Conservation (phyloP, 192 early-diverging fungal species). For the Paraglomus brasilianum region DNA sequence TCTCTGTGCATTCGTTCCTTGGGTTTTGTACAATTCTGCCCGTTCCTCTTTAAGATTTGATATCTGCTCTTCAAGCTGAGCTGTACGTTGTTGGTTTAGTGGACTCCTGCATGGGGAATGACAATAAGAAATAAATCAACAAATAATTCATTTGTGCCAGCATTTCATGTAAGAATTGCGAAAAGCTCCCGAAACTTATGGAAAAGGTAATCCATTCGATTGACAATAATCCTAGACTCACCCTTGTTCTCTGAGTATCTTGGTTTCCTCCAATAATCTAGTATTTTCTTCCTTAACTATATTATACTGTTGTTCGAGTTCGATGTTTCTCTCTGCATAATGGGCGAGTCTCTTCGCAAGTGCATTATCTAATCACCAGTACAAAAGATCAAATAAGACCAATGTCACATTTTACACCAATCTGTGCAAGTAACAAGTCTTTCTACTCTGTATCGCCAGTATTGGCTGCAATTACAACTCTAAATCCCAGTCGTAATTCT, state of each 20-base stretch:
- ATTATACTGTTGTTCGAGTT: slow-evolving; percentile 37
- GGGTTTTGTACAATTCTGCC: slow-evolving; percentile 83
- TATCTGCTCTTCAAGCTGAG: slow-evolving; percentile 75
- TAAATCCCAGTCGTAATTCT: slow-evolving; percentile 1
- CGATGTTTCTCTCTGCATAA: slow-evolving; percentile 43
- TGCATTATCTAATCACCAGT: slow-evolving; percentile 39
- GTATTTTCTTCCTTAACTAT: slow-evolving; percentile 37
- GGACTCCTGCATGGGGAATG: slow-evolving; percentile 40
- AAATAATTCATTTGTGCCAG: not conserved
- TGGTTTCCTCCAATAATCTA: slow-evolving; percentile 41
- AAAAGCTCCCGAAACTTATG: not conserved
- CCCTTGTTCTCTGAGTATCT: slow-evolving; percentile 44
- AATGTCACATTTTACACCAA: not conserved
- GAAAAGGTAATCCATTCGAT: not conserved
- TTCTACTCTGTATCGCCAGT: not conserved
- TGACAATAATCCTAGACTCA: slow-evolving; percentile 24
- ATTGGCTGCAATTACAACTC: not conserved
- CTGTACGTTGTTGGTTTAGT: slow-evolving; percentile 60
- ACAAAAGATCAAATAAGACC: not conserved
- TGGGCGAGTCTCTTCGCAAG: slow-evolving; percentile 44
- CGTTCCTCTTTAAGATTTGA: slow-evolving; percentile 81
- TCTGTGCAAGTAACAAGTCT: not conserved
- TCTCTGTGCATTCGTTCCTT: slow-evolving; percentile 89
- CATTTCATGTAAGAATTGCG: not conserved
- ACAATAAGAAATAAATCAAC: slow-evolving; percentile 8